A percentile compares a stretch with the other conserved stretches of the same genome.
Evolutionary conservation across 768 basidiomycete genomes (phyloP).

Genomic region (Guyanaporus albipodus): DNA sequence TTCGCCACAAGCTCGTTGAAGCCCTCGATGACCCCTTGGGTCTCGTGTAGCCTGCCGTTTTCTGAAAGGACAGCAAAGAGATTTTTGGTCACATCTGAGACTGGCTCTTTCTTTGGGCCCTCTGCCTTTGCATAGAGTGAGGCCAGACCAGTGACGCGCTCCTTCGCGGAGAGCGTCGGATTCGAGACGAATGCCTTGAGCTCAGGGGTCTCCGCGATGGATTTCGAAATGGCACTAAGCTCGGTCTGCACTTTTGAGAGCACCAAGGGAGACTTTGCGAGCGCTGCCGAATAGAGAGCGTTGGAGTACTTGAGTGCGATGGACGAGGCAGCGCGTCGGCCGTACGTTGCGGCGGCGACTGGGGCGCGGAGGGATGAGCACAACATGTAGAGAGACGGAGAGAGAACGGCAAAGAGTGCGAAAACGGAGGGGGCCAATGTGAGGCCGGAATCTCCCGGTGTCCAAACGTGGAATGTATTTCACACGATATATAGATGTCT

Average conservation of each 20-base stretch:
- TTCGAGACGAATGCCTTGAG: constrained; percentile 75
- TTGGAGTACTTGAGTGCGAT: constrained; percentile 84
- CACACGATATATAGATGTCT: not conserved
- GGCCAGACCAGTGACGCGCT: constrained; percentile 66
- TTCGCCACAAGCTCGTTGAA: constrained; percentile 87
- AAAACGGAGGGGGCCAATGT: not conserved
- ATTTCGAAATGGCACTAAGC: constrained; percentile 63
- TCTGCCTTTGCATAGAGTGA: constrained; percentile 66
- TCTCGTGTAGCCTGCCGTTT: constrained; percentile 87
- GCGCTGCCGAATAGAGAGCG: constrained; percentile 76
- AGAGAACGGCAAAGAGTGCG: not conserved
- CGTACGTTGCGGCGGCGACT: constrained; percentile 37
- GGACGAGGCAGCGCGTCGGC: constrained; percentile 65
- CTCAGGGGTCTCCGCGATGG: constrained; percentile 64
- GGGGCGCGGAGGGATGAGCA: constrained; percentile 51
- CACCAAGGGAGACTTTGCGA: constrained; percentile 75
- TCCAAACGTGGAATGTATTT: constrained; percentile 1
- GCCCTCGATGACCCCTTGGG: constrained; percentile 81
- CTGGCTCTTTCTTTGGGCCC: constrained; percentile 66
- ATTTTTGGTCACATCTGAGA: constrained; percentile 88
- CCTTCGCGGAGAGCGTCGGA: constrained; percentile 83
- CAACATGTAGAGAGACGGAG: constrained; percentile 43
- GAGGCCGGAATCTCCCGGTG: constrained; percentile 10
- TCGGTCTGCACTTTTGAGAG: constrained; percentile 87
- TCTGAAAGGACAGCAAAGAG: constrained; percentile 85